phyloP scores from a whole-genome alignment of 208 protist genomes.

The Leishmania gerbilli region DNA sequence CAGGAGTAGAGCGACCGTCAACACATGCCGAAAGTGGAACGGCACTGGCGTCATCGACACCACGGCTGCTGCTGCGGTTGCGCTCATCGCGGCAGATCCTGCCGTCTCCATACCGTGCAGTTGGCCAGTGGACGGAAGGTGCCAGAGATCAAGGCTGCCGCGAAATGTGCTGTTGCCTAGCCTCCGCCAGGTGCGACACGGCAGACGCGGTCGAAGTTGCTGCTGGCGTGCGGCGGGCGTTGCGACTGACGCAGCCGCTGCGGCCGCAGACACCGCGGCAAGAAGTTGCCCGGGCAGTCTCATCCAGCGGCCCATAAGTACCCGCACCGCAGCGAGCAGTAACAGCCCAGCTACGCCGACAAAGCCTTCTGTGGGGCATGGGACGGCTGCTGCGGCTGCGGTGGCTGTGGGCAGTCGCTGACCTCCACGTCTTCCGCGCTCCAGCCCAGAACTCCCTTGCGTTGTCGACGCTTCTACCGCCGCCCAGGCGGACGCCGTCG shows the following conservation, averaged over 20 bases:
- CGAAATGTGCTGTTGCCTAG: neutral
- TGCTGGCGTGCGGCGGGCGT: neutral
- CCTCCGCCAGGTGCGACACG: neutral
- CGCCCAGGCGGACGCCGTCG: neutral
- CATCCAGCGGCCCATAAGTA: neutral
- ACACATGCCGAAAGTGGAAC: neutral
- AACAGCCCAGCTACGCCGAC: conserved; percentile 1
- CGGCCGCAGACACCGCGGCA: neutral
- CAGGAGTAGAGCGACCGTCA: conserved; percentile 2
- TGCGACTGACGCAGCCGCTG: neutral
- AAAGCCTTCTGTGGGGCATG: conserved; percentile 5
- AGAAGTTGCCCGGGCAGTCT: neutral
- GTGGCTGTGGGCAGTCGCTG: neutral
- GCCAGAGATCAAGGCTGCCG: neutral
- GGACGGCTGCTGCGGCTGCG: neutral
- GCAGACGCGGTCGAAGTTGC: neutral
- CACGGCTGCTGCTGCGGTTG: neutral
- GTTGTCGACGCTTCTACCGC: neutral
- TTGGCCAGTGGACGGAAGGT: neutral
- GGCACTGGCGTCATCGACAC: neutral
- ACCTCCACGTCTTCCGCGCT: neutral
- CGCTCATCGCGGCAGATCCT: neutral
- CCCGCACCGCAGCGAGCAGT: neutral
- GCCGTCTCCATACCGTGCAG: neutral
- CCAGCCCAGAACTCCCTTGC: neutral